phyloP scores from a whole-genome alignment of 805 yeast species.

The Cyberlindnera americana region DNA sequence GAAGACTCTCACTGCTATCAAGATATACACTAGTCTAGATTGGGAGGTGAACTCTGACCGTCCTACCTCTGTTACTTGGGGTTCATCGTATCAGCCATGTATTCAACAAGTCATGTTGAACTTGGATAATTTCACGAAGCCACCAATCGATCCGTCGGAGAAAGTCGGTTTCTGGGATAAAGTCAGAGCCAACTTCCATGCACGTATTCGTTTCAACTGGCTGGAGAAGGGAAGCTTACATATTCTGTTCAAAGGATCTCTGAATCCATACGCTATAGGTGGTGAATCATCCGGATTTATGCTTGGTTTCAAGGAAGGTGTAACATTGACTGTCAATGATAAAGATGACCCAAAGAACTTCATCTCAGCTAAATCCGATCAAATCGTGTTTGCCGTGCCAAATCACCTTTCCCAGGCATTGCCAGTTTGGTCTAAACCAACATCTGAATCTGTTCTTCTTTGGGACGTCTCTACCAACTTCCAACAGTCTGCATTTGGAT shows the following conservation, averaged over 20 bases:
- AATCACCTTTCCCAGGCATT: conserved; percentile 57
- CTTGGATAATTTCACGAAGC: conserved; percentile 82
- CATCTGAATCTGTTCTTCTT: conserved; percentile 41
- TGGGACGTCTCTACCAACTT: conserved; percentile 41
- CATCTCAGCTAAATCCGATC: conserved; percentile 57
- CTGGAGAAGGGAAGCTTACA: conserved; percentile 48
- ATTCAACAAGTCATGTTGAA: conserved; percentile 74
- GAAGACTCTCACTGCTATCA: conserved; percentile 72
- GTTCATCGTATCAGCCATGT: conserved; percentile 79
- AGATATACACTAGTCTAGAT: conserved; percentile 59
- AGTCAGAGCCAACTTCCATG: conserved; percentile 71
- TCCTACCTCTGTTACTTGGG: conserved; percentile 77
- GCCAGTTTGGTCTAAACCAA: conserved; percentile 56
- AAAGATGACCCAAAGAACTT: conserved; percentile 67
- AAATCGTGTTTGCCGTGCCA: conserved; percentile 70
- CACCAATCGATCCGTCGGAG: conserved; percentile 82
- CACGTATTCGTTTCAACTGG: conserved; percentile 54
- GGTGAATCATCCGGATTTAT: conserved; percentile 73
- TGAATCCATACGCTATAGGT: conserved; percentile 72
- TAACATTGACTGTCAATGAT: conserved; percentile 57
- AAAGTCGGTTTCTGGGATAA: conserved; percentile 95
- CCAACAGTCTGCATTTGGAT: conserved; percentile 46
- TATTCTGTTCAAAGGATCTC: conserved; percentile 66
- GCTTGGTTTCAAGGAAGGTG: conserved; percentile 63
- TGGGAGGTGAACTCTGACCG: conserved; percentile 50